A percentile compares a stretch with the other conserved stretches of the same genome.
These are phyloP conservation scores for Uromyces viciae-fabae DNA, from an alignment of 1,284 basidiomycete species.

Conservation along the genomic window DNA sequence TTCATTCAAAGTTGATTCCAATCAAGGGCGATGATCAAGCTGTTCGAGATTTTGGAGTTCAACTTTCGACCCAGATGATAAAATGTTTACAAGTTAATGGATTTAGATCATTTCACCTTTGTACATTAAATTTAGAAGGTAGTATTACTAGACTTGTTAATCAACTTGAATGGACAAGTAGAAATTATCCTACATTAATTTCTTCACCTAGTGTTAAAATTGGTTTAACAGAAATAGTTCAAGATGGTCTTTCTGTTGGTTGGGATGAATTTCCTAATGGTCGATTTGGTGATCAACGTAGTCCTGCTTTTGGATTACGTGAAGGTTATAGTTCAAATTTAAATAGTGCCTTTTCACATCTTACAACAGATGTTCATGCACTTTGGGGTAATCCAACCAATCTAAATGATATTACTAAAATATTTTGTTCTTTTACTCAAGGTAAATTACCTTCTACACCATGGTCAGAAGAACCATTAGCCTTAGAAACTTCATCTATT, in stretches of 20 bases:
- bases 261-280: constrained; percentile 58
- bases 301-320: constrained; percentile 56
- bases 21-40: constrained; percentile 75
- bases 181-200: not conserved
- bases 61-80: constrained; percentile 66
- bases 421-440: constrained; percentile 77
- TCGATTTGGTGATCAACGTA: constrained; percentile 57
- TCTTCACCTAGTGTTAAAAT: not conserved
- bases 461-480: constrained; percentile 81
- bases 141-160: constrained; percentile 86
- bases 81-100: constrained; percentile 62
- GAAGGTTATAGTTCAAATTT: constrained; percentile 51
- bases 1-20: constrained; percentile 69
- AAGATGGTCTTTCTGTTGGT: constrained; percentile 17
- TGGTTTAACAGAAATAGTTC: constrained; percentile 6
- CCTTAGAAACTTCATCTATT: constrained; percentile 77
- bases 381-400: constrained; percentile 77
- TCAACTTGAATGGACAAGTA: constrained; percentile 65
- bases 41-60: constrained; percentile 77
- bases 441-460: constrained; percentile 69
- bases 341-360: constrained; percentile 18
- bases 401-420: constrained; percentile 67
- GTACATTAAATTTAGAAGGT: constrained; percentile 95
- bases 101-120: constrained; percentile 84
- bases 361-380: constrained; percentile 55